These are phyloP conservation scores for barrel medic (Medicago truncatula) DNA, from an alignment of 306 rosid genomes.

Conservation along the genomic window MtrunA17r5.0-ANR NC_053042.1:11737001-11737500, in stretches of 20 bases:
- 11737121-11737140: slow-evolving; percentile 94
- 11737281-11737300: background rate
- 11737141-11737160: slow-evolving; percentile 97
- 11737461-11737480: slow-evolving; percentile 65
- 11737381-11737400: slow-evolving; percentile 56
- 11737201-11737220: slow-evolving; percentile 67
- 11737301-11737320: slow-evolving; percentile 5
- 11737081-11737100: slow-evolving; percentile 55
- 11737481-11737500: slow-evolving; percentile 73
- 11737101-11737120: slow-evolving; percentile 60
- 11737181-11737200: slow-evolving; percentile 83
- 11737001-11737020: background rate
- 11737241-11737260: background rate
- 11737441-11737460: slow-evolving; percentile 74
- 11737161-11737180: slow-evolving; percentile 80
- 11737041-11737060: slow-evolving; percentile 6
- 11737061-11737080: slow-evolving; percentile 58
- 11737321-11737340: background rate
- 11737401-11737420: slow-evolving; percentile 82
- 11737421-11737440: slow-evolving; percentile 69
- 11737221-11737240: slow-evolving; percentile 36
- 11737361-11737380: slow-evolving; percentile 1
- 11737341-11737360: slow-evolving; percentile 15
- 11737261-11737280: background rate
- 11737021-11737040: too few species aligned